phyloP scores from a whole-genome alignment of 129 eudicot genomes.

The Deinandra increscens region DNA sequence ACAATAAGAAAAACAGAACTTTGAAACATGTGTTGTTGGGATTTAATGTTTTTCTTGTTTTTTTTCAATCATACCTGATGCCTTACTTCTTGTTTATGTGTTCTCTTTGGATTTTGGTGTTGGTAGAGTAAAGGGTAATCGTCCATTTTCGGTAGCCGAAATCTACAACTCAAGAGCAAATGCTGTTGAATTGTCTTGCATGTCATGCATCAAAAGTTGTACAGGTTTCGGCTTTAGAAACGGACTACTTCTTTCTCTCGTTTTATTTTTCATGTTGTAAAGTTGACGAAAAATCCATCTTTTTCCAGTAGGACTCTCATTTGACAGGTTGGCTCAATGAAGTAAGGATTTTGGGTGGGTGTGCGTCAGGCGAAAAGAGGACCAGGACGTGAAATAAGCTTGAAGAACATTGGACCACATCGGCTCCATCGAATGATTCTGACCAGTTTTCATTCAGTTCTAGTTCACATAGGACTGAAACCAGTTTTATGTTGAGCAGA shows the following conservation, averaged over 20 bases:
- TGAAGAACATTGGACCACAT: not conserved
- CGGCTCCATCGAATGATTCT: constrained; percentile 77
- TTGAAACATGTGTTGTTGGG: constrained; percentile 53
- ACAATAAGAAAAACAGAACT: constrained; percentile 12
- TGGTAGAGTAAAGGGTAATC: not conserved
- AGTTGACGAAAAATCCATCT: not conserved
- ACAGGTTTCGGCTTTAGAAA: constrained; percentile 17
- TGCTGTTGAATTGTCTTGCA: constrained; percentile 15
- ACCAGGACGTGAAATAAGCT: not conserved
- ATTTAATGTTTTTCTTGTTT: constrained; percentile 44
- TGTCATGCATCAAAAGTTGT: constrained; percentile 1
- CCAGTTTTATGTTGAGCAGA: too few species aligned
- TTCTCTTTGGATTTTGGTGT: not conserved
- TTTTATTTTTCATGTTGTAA: not conserved
- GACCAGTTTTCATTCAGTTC: constrained; percentile 4
- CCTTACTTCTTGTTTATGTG: constrained; percentile 27
- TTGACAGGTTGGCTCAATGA: not conserved
- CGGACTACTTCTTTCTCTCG: not conserved
- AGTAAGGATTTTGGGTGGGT: not conserved
- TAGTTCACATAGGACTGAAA: too few species aligned
- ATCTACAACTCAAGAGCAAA: constrained; percentile 2
- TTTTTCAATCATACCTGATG: constrained; percentile 26
- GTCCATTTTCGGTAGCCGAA: constrained; percentile 6
- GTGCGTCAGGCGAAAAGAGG: too few species aligned
- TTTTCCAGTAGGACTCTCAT: not conserved